Base-by-base conservation (phyloP, 1,139 yeast species). In the Scheffersomyces stambukii region DNA sequence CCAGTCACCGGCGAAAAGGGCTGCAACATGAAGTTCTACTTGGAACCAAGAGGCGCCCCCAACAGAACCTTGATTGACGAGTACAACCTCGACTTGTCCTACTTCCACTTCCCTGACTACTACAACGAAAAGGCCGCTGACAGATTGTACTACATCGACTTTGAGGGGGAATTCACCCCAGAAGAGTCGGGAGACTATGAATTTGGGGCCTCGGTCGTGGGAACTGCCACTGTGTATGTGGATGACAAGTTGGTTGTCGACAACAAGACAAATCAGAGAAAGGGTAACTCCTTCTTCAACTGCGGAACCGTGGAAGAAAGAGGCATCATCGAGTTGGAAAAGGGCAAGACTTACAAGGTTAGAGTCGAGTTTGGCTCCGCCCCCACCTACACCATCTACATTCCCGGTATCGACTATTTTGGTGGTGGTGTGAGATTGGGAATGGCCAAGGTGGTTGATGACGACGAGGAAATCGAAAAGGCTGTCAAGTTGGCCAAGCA, bases 211-310 rank as follows among this genome's bases (percentile, higher is more conserved):
- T 48, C 69, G 8, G 70, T 69, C 19, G 45, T 58, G 33, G 83
- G 83, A 21, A 70, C 80, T 21, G 78, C 73, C 13, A 57, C 60
- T 39, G 43, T 77, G 18, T 77, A 55, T 41, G 51, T 77, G 29
- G 64, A 77, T 41, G 79, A 52, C 32, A 43, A 70, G 45, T 51
- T 74, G 32, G 59, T 77, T 12, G 75, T 75, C 32, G 81, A 77
- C 44, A 75, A 76, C 52, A 69, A 66, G 43, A 70, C 73, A 16
- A 48, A 59, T 20, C 82, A 77, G 54, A 54, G 41, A 10, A 50
- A 48, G 17, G 82, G 81, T 21, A 48, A 54, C 10, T 56, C 66
- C 3, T 72, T 72, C 50, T 54, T 54, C 41, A 70, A 71, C 15
- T 27, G 37, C 19, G 79, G 78, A 29, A 64, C 79, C 16, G 45